Evolutionary conservation across 306 rosid species (phyloP), one percentile per base, ranked within the genome.

Genomic region (Begonia peltatifolia): DNA sequence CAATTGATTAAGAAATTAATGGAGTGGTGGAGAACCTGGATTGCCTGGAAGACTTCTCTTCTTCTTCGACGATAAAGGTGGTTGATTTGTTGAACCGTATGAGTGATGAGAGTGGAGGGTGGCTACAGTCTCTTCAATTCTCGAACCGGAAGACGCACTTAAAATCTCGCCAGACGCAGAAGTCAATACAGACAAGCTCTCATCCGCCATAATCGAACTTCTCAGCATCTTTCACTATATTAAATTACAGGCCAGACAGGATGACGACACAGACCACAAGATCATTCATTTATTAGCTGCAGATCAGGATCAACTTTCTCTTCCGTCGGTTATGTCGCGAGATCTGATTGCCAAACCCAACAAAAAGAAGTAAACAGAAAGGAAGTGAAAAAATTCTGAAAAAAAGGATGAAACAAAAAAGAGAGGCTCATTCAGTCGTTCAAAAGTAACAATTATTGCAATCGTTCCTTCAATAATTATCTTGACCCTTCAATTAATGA

Each of bases 11-110:
- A 30, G 38, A 30, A 30, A 30, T 7, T 30, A 30, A 30, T 30
- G 38, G 7, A 30, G 38, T 30, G 6, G 38, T 4, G 38, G 9
- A 30, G 9, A 30, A 87, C 96, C 96, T 80, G 96, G 96, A 49
- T 87, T 75, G 49, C 96, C 96, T 0, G 94, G 96, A 61, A 80
- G 90, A 59, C 57, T 83, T 61, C 96, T 63, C 78, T 83, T 83
- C 77, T 63, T 83, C 66, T 80, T 87, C 9, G 77, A 70, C 9
- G 74, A 70, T 12, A 77, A 79, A 23, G 77, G 68, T 44, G 58
- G 73, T 60, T 71, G 78, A 64, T 60, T 74, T 42, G 73, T 71
- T 47, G 88, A 79, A 43, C 71, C 64, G 46, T 81, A 74, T 46
- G 86, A 62, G 38, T 65, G 72, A 4, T 64, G 78, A 68, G 75